Percentiles rank a stretch among this genome's conserved stretches.
Evolutionary conservation across 257 asterid species (phyloP).

Genomic region (Ajuga chamaepitys): DNA sequence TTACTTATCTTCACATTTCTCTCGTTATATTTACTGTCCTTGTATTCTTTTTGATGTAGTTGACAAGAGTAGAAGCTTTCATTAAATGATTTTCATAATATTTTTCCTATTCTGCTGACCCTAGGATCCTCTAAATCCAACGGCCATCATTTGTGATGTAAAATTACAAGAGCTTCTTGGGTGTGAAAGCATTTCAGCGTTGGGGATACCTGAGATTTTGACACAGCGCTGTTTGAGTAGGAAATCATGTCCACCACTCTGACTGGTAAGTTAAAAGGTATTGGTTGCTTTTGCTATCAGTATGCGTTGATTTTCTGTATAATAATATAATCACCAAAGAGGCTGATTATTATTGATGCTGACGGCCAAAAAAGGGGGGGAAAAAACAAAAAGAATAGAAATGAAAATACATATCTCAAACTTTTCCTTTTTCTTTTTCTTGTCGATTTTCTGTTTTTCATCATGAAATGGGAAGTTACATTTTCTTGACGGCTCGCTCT

Average conservation of each 20-base stretch:
- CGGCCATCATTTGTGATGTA: conserved; percentile 42
- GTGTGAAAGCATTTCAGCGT: conserved; percentile 51
- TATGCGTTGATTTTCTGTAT: too few species aligned
- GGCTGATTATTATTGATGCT: too few species aligned
- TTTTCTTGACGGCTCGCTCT: neutral
- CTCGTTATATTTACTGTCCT: neutral
- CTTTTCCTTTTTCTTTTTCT: neutral
- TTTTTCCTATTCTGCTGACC: conserved; percentile 4
- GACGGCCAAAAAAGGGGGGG: too few species aligned
- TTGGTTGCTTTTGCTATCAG: neutral
- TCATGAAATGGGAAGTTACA: too few species aligned
- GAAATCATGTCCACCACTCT: conserved; percentile 34
- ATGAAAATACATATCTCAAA: too few species aligned
- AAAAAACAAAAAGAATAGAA: too few species aligned
- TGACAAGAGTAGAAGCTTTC: neutral
- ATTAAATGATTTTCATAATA: neutral
- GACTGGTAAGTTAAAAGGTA: conserved; percentile 26
- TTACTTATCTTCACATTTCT: neutral
- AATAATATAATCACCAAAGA: too few species aligned
- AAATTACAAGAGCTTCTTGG: conserved; percentile 60
- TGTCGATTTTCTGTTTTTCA: neutral
- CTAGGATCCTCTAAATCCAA: conserved; percentile 52
- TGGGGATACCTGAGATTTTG: conserved; percentile 56
- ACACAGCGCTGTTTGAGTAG: conserved; percentile 40
- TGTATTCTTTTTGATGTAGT: neutral